These are phyloP conservation scores for Lycium ferocissimum DNA, from an alignment of 257 asterid species.

Conservation along the genomic window DNA sequence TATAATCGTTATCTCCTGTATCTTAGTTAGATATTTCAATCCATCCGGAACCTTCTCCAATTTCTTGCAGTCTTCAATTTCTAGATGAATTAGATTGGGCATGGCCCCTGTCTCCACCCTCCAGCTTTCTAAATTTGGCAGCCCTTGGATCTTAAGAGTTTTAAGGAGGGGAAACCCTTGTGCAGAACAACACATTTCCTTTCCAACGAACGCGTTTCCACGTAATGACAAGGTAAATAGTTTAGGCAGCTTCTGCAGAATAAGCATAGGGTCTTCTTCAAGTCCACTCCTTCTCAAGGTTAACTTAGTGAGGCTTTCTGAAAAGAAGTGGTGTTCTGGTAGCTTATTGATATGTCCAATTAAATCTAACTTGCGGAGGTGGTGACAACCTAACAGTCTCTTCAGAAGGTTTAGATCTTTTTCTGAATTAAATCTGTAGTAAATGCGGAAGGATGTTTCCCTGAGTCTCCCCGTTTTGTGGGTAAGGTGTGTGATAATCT, in stretches of 20 bases:
- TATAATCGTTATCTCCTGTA: conserved; percentile 47
- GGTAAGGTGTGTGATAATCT: conserved; percentile 36
- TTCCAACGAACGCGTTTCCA: conserved; percentile 46
- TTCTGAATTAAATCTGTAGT: conserved; percentile 49
- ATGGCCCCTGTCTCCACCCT: conserved; percentile 54
- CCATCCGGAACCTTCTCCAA: conserved; percentile 55
- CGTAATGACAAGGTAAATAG: conserved; percentile 45
- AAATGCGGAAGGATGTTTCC: conserved; percentile 52
- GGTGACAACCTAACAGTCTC: conserved; percentile 45
- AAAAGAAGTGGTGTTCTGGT: conserved; percentile 44
- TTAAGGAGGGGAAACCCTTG: conserved; percentile 51
- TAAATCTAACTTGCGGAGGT: conserved; percentile 58
- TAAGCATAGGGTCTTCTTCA: conserved; percentile 57
- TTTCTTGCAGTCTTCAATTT: conserved; percentile 50
- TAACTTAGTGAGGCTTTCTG: conserved; percentile 47
- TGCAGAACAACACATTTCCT: conserved; percentile 43
- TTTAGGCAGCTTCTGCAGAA: conserved; percentile 51
- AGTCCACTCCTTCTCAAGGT: conserved; percentile 60
- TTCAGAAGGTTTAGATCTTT: conserved; percentile 44
- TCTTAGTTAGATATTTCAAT: conserved; percentile 40
- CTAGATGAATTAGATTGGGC: conserved; percentile 47
- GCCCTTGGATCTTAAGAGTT: conserved; percentile 43
- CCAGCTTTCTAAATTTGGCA: conserved; percentile 49
- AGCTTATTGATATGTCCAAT: conserved; percentile 48
- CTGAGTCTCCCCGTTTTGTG: conserved; percentile 36